These are phyloP conservation scores for Jasminum sambac DNA, from an alignment of 257 asterid genomes.

Conservation along the genomic window DNA sequence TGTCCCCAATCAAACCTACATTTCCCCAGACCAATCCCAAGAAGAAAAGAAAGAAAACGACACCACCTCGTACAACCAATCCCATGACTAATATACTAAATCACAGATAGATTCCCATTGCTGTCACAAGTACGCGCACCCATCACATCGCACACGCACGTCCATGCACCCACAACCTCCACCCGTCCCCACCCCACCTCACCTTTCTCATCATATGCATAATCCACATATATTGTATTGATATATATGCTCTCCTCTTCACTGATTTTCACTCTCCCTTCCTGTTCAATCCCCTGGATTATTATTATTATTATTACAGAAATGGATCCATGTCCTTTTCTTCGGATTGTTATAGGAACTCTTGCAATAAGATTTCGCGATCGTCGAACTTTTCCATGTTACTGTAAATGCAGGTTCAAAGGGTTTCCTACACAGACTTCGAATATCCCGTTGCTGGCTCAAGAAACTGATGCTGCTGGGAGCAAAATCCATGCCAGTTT, in stretches of 20 bases:
- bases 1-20: constrained; percentile 17
- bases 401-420: constrained; percentile 67
- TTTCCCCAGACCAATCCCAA: constrained; percentile 26
- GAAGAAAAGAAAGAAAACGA: constrained; percentile 18
- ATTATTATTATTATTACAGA: background rate
- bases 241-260: constrained; percentile 6
- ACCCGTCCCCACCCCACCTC: background rate
- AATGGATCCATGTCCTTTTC: constrained; percentile 97
- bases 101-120: constrained; percentile 20
- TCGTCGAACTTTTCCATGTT: constrained; percentile 25
- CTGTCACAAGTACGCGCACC: constrained; percentile 70
- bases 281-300: background rate
- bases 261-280: background rate
- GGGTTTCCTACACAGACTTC: constrained; percentile 59
- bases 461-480: constrained; percentile 52
- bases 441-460: constrained; percentile 32
- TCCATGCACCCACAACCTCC: constrained; percentile 27
- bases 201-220: background rate
- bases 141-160: constrained; percentile 89
- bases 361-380: constrained; percentile 47
- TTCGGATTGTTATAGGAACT: constrained; percentile 63
- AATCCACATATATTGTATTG: background rate
- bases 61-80: constrained; percentile 15
- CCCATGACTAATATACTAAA: background rate
- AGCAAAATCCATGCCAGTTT: constrained; percentile 54